Conservation (phyloP, 2,329 filamentous ascomycete species). For the Fusarium kyushuense region DNA sequence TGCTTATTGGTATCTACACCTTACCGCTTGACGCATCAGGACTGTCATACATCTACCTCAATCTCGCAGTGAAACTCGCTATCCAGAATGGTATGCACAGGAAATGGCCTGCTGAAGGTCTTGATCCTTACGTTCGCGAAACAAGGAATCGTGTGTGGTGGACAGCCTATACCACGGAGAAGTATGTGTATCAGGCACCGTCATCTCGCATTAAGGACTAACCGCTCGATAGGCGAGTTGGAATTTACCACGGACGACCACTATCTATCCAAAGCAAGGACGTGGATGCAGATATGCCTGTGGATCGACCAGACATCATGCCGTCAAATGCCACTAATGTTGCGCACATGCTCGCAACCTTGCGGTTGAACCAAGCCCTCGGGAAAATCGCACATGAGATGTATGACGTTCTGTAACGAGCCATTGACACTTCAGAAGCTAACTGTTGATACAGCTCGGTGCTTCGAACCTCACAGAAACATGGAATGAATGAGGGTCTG, state of each 20-base stretch:
- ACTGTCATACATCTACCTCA: slow-evolving; percentile 68
- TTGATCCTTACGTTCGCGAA: slow-evolving; percentile 63
- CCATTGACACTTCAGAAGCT: slow-evolving; percentile 12
- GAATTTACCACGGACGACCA: slow-evolving; percentile 67
- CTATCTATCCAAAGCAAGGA: slow-evolving; percentile 65
- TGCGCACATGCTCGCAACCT: slow-evolving; percentile 60
- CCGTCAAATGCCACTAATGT: slow-evolving; percentile 57
- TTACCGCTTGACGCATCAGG: slow-evolving; percentile 68
- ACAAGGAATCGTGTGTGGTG: slow-evolving; percentile 68
- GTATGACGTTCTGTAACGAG: slow-evolving; percentile 42
- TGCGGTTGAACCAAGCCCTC: slow-evolving; percentile 54
- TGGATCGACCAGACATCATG: slow-evolving; percentile 59
- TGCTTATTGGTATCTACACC: slow-evolving; percentile 67
- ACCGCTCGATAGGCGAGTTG: slow-evolving; percentile 59
- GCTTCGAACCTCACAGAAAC: slow-evolving; percentile 51
- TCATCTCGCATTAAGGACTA: slow-evolving; percentile 15
- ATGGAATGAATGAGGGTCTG: slow-evolving; percentile 51
- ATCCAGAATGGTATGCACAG: slow-evolving; percentile 72
- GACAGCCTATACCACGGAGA: slow-evolving; percentile 68
- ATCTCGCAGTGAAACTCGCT: slow-evolving; percentile 66
- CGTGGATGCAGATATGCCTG: slow-evolving; percentile 65
- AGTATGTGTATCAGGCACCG: slow-evolving; percentile 51
- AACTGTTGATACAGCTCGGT: slow-evolving; percentile 47
- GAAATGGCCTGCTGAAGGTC: slow-evolving; percentile 60
- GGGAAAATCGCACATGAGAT: slow-evolving; percentile 56